Evolutionary conservation across 192 early-diverging fungal genomes (phyloP).

Genomic region (Entrophospora sp.): DNA sequence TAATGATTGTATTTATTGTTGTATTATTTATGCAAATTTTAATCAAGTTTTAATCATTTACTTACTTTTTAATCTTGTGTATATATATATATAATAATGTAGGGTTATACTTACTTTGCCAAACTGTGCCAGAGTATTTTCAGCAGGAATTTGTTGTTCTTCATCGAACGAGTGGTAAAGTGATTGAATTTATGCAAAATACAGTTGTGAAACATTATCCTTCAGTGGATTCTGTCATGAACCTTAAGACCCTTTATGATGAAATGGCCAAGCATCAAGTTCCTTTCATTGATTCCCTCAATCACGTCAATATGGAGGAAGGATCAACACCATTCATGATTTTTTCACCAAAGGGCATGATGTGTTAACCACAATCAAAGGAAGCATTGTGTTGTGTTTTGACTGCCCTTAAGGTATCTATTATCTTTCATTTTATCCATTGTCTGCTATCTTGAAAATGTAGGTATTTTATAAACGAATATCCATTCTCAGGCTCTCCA

Average conservation of each 20-base stretch:
- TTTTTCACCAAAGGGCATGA: background rate
- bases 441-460: too few species aligned
- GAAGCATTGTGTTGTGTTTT: background rate
- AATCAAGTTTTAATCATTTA: too few species aligned
- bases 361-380: background rate
- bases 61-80: too few species aligned
- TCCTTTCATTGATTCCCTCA: background rate
- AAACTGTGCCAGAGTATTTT: background rate
- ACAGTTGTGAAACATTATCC: background rate
- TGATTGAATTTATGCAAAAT: background rate
- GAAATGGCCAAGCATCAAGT: background rate
- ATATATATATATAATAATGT: too few species aligned
- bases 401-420: constrained; percentile 3
- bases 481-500: too few species aligned
- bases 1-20: too few species aligned
- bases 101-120: too few species aligned
- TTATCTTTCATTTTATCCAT: too few species aligned
- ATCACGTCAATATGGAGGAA: background rate
- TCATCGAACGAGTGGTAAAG: background rate
- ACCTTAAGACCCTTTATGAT: background rate
- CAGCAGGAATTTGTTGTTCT: background rate
- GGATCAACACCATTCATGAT: background rate
- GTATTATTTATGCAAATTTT: too few species aligned
- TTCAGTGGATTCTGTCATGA: background rate
- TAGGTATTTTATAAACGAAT: too few species aligned